Percentiles rank a stretch among this genome's conserved stretches.
Evolutionary conservation across 345 rosid species (phyloP).

Genomic region (Gossypium sturtianum): DNA sequence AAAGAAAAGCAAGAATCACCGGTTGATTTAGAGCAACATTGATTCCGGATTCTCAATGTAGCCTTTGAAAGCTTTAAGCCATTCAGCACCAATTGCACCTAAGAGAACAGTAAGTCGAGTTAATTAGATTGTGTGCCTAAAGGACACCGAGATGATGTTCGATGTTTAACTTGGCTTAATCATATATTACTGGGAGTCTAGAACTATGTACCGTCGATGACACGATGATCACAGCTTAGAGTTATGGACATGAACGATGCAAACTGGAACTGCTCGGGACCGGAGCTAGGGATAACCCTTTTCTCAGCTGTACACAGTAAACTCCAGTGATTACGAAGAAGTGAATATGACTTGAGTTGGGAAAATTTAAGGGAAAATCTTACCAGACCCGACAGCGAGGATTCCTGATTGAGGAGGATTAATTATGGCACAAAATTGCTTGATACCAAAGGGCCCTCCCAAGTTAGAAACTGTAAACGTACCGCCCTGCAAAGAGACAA

Average conservation of each 20-base stretch:
- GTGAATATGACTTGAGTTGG: not conserved
- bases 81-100: constrained; percentile 96
- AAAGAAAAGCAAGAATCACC: not conserved
- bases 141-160: not conserved
- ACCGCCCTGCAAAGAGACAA: constrained; percentile 64
- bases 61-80: constrained; percentile 91
- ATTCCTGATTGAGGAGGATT: constrained; percentile 97
- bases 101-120: constrained; percentile 8
- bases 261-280: constrained; percentile 55
- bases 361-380: constrained; percentile 8
- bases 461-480: constrained; percentile 91
- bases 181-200: not conserved
- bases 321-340: constrained; percentile 4
- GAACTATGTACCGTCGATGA: constrained; percentile 65
- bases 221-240: constrained; percentile 95
- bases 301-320: constrained; percentile 62
- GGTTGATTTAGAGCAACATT: constrained; percentile 60
- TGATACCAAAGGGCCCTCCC: constrained; percentile 97
- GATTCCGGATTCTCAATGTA: constrained; percentile 89
- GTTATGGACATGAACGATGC: constrained; percentile 88
- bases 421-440: constrained; percentile 87
- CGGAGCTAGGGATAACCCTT: constrained; percentile 70
- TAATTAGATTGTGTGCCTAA: not conserved
- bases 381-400: constrained; percentile 92
- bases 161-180: not conserved